A percentile compares a stretch with the other conserved stretches of the same genome.
Evolutionary conservation across 2,329 filamentous ascomycete genomes (phyloP).

Genomic region (Trichoderma aggressivum): DNA sequence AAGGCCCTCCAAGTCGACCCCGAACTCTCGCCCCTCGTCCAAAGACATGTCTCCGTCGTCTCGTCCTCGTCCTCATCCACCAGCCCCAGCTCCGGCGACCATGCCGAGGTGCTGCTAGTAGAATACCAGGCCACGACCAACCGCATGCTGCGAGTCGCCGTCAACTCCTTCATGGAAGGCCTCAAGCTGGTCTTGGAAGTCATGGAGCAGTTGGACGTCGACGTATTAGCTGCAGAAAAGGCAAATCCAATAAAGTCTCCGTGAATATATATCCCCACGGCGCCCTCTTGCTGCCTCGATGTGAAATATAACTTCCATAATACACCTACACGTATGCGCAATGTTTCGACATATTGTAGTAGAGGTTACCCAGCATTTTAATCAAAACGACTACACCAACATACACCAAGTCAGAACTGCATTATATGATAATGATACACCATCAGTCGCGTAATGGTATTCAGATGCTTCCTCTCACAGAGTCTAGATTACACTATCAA

Average conservation of each 20-base stretch:
- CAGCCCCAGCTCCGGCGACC: slow-evolving; percentile 19
- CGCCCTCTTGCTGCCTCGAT: background rate
- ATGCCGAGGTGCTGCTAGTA: slow-evolving; percentile 58
- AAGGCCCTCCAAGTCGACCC: slow-evolving; percentile 78
- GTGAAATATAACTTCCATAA: background rate
- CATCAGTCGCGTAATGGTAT: background rate
- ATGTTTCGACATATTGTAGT: background rate
- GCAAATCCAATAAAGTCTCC: background rate
- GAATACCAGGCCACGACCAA: slow-evolving; percentile 88
- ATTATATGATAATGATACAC: background rate
- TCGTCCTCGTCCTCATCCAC: background rate
- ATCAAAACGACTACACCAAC: no score
- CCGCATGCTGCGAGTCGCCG: slow-evolving; percentile 91
- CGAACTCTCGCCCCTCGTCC: slow-evolving; percentile 83
- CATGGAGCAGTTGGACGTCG: slow-evolving; percentile 85
- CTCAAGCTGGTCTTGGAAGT: slow-evolving; percentile 79
- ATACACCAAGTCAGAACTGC: background rate
- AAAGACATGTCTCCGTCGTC: slow-evolving; percentile 62
- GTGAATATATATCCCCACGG: background rate
- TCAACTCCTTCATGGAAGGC: slow-evolving; percentile 95
- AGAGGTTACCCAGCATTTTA: no score
- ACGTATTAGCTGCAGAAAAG: slow-evolving; percentile 54
- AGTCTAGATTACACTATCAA: slow-evolving; percentile 17
- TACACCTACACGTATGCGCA: background rate
- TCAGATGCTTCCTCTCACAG: background rate